A percentile compares a stretch with the other conserved stretches of the same genome.
phyloP scores from a whole-genome alignment of 352 stramenopile species.

The Pseudoperonospora humuli region DNA sequence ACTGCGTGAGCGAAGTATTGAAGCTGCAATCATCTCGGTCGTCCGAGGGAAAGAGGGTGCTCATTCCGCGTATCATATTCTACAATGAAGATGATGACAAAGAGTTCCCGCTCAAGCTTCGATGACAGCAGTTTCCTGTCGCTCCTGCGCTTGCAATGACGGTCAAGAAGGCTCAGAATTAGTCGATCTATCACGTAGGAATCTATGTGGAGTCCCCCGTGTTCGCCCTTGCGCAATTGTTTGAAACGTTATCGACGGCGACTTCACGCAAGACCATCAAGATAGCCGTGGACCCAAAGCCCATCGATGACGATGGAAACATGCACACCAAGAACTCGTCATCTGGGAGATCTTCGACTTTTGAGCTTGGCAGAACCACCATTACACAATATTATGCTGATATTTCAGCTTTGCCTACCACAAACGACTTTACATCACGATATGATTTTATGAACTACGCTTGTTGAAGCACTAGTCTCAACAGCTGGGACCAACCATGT shows the following conservation, averaged over 20 bases:
- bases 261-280: constrained; percentile 4
- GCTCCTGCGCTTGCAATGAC: no score
- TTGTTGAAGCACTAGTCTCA: no score
- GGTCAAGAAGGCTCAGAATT: constrained; percentile 12
- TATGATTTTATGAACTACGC: no score
- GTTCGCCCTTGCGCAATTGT: constrained; percentile 4
- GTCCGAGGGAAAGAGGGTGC: neutral
- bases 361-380: no score
- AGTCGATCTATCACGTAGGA: constrained; percentile 1
- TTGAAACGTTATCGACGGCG: constrained; percentile 1
- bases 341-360: constrained; percentile 3
- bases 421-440: no score
- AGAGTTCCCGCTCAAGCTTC: constrained; percentile 19
- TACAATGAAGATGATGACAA: constrained; percentile 4
- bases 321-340: constrained; percentile 3
- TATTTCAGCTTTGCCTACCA: no score
- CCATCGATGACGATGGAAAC: neutral
- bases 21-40: constrained; percentile 15
- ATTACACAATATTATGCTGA: no score
- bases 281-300: neutral
- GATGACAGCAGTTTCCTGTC: constrained; percentile 11
- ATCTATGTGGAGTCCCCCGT: neutral
- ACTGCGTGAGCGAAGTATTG: constrained; percentile 1
- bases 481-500: no score
- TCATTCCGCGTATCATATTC: constrained; percentile 15